Conservation (phyloP, 2,329 filamentous ascomycete species). For the Aureobasidium sp. region DNA sequence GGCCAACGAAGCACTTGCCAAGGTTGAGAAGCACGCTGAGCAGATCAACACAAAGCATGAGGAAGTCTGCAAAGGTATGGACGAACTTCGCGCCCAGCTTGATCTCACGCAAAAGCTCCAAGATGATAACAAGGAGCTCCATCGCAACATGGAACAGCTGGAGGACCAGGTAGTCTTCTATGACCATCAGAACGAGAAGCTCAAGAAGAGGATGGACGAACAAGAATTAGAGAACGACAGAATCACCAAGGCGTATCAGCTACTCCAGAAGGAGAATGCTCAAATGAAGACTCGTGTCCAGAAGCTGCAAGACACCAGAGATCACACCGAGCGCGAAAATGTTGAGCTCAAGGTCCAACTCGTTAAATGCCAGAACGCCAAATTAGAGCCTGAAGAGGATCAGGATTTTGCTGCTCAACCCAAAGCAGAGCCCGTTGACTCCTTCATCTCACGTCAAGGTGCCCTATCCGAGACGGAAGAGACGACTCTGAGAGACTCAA, state of each 20-base stretch:
- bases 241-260: neutral
- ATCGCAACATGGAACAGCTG: neutral
- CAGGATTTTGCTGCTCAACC: neutral
- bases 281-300: neutral
- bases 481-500: neutral
- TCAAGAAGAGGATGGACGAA: neutral
- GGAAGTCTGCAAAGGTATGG: neutral
- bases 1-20: neutral
- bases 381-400: neutral
- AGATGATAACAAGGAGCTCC: neutral
- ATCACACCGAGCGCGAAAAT: neutral
- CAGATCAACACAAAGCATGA: neutral
- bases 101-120: neutral
- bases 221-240: neutral
- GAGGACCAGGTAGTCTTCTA: neutral
- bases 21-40: neutral
- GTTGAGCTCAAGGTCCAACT: neutral
- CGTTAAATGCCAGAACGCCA: neutral
- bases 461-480: too few species aligned
- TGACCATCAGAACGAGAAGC: neutral
- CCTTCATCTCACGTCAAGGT: too few species aligned
- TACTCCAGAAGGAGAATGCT: neutral
- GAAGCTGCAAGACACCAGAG: neutral
- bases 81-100: neutral
- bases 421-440: neutral